Conservation (phyloP, 2,329 filamentous ascomycete species). For the Pestalotiopsis sp. region DNA sequence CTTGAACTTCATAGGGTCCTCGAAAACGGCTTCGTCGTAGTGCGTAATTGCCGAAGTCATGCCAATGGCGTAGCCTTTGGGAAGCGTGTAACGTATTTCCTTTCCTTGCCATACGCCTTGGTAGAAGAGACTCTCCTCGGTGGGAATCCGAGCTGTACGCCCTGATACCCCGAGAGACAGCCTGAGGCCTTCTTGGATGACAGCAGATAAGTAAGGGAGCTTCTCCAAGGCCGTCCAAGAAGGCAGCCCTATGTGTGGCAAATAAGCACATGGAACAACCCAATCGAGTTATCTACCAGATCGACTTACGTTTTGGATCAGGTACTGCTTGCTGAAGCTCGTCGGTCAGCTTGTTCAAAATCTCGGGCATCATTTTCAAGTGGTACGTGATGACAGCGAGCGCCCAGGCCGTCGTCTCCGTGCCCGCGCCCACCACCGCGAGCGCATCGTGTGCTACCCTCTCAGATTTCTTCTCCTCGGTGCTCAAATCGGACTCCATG, state of each 20-base stretch:
- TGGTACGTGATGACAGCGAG: constrained; percentile 16
- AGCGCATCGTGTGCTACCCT: constrained; percentile 41
- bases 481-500: constrained; percentile 32
- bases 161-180: constrained; percentile 20
- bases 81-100: constrained; percentile 17
- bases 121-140: constrained; percentile 22
- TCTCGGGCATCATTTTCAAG: constrained; percentile 32
- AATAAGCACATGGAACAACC: no score
- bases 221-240: constrained; percentile 23
- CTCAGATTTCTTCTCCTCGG: constrained; percentile 34
- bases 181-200: constrained; percentile 24
- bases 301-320: not conserved
- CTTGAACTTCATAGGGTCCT: constrained; percentile 21
- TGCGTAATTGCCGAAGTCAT: constrained; percentile 22
- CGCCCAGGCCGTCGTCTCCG: constrained; percentile 37
- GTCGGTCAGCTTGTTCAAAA: constrained; percentile 29
- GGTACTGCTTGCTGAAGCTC: constrained; percentile 32
- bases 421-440: constrained; percentile 40
- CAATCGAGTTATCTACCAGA: not conserved
- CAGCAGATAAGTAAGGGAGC: constrained; percentile 22
- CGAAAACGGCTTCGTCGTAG: constrained; percentile 23
- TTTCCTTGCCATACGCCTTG: constrained; percentile 14
- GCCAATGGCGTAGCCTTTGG: constrained; percentile 22
- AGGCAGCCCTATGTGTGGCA: constrained; percentile 13
- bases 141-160: constrained; percentile 19